Evolutionary conservation across 805 yeast species (phyloP).

Genomic region (Wickerhamomyces chaumierensis): DNA sequence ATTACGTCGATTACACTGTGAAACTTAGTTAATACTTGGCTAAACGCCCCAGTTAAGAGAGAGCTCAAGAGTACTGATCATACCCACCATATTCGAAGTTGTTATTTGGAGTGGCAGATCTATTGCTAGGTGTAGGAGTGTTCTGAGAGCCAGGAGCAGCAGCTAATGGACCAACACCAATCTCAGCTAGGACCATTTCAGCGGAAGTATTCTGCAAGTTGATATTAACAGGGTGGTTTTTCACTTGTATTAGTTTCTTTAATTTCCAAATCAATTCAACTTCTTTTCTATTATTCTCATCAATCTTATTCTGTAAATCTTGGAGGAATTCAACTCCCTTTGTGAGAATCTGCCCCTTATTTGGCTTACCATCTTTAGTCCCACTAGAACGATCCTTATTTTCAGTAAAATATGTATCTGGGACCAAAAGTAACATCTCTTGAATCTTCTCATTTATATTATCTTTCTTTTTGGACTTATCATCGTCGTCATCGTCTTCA

Average conservation of each 20-base stretch:
- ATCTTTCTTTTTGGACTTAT: slow-evolving; percentile 40
- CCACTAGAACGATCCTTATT: slow-evolving; percentile 38
- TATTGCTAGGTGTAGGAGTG: slow-evolving; percentile 4
- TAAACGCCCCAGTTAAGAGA: too few species aligned
- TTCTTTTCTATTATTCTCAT: slow-evolving; percentile 67
- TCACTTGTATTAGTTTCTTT: slow-evolving; percentile 37
- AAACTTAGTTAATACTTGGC: too few species aligned
- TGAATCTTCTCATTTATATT: slow-evolving; percentile 49
- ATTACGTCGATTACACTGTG: too few species aligned
- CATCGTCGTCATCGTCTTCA: slow-evolving; percentile 19
- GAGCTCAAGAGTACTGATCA: slow-evolving; percentile 17
- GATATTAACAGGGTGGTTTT: slow-evolving; percentile 27
- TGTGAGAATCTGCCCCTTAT: slow-evolving; percentile 70
- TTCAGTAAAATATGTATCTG: slow-evolving; percentile 33
- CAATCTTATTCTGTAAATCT: slow-evolving; percentile 58
- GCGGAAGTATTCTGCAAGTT: slow-evolving; percentile 63
- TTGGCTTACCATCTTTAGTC: slow-evolving; percentile 76
- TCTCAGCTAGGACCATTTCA: slow-evolving; percentile 59
- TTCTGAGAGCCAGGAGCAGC: slow-evolving; percentile 22
- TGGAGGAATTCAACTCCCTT: slow-evolving; percentile 68
- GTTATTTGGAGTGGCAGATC: slow-evolving; percentile 17
- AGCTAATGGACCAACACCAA: slow-evolving; percentile 77
- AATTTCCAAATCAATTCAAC: slow-evolving; percentile 57
- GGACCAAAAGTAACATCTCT: slow-evolving; percentile 34
- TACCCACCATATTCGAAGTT: slow-evolving; percentile 29